A percentile compares a stretch with the other conserved stretches of the same genome.
Conservation (phyloP, 2,329 filamentous ascomycete genomes). For the Waltergamsia citrina region DNA sequence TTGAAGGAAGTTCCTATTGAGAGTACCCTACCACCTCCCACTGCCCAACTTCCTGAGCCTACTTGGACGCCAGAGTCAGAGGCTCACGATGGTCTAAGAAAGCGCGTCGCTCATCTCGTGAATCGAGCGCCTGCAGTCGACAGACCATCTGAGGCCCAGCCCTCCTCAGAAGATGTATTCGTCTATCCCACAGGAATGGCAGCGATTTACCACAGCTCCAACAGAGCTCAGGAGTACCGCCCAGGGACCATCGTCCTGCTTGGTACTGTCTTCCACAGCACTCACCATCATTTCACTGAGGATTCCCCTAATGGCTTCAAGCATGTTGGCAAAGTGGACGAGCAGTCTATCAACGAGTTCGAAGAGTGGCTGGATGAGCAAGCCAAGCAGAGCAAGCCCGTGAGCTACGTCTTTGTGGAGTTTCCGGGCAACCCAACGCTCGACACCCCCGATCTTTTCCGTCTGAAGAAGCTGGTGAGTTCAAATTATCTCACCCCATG, state of each 20-base stretch:
- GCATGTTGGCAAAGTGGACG: slow-evolving; percentile 35
- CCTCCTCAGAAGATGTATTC: slow-evolving; percentile 31
- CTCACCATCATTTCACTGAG: slow-evolving; percentile 35
- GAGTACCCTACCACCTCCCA: no score
- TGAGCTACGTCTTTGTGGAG: slow-evolving; percentile 40
- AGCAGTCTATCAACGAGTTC: slow-evolving; percentile 29
- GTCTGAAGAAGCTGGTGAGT: slow-evolving; percentile 28
- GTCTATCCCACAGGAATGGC: slow-evolving; percentile 47
- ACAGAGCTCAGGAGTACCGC: slow-evolving; percentile 22
- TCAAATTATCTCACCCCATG: background rate
- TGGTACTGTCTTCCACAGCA: slow-evolving; percentile 42
- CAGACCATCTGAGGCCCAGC: no score
- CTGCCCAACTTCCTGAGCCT: slow-evolving; percentile 15
- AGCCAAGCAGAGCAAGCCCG: slow-evolving; percentile 22
- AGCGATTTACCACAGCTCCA: slow-evolving; percentile 33
- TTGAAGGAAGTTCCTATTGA: slow-evolving; percentile 22
- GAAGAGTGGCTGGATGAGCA: slow-evolving; percentile 33
- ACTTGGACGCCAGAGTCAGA: slow-evolving; percentile 26
- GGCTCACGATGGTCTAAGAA: slow-evolving; percentile 25
- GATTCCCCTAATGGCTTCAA: slow-evolving; percentile 32
- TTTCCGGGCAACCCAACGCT: slow-evolving; percentile 25
- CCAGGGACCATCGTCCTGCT: slow-evolving; percentile 29
- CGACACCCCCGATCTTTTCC: slow-evolving; percentile 19
- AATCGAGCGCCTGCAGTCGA: slow-evolving; percentile 26
- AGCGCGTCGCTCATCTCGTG: slow-evolving; percentile 30